Conservation (phyloP, 768 basidiomycete species). For the Termitomyces sp. region DNA sequence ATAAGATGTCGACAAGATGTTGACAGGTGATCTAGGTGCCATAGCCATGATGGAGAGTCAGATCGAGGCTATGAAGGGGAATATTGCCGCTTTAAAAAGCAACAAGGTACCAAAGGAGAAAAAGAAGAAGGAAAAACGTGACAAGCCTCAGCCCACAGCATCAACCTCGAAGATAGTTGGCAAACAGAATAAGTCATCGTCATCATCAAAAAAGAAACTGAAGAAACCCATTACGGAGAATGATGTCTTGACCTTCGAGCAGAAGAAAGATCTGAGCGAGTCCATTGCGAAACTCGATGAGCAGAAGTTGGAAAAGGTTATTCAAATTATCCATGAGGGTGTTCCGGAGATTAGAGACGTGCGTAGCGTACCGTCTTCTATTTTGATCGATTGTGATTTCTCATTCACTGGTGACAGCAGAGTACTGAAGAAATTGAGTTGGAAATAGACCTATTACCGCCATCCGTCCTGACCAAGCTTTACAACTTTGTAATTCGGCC, state of each 20-base stretch:
- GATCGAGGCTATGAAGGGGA: slow-evolving; percentile 71
- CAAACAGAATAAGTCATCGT: slow-evolving; percentile 39
- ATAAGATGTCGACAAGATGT: neutral
- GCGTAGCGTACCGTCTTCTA: slow-evolving; percentile 34
- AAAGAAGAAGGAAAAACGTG: slow-evolving; percentile 64
- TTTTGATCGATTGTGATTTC: slow-evolving; percentile 8
- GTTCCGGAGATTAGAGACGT: slow-evolving; percentile 93
- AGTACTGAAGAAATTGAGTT: slow-evolving; percentile 98
- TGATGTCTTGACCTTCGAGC: slow-evolving; percentile 85
- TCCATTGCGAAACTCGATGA: slow-evolving; percentile 86
- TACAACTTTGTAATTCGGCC: slow-evolving; percentile 94
- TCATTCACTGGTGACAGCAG: slow-evolving; percentile 32
- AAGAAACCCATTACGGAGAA: slow-evolving; percentile 72
- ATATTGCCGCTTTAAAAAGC: slow-evolving; percentile 57
- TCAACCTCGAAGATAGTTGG: slow-evolving; percentile 59
- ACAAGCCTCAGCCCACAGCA: slow-evolving; percentile 42
- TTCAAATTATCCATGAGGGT: slow-evolving; percentile 91
- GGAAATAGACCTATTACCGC: slow-evolving; percentile 90
- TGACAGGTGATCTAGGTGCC: slow-evolving; percentile 41
- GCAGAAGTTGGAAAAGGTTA: slow-evolving; percentile 79
- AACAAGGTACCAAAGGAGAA: slow-evolving; percentile 54
- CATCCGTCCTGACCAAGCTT: slow-evolving; percentile 81
- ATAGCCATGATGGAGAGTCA: slow-evolving; percentile 77
- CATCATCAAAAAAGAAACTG: slow-evolving; percentile 46
- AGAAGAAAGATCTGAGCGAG: slow-evolving; percentile 98